Base-by-base conservation (phyloP, 805 yeast species). In the Yarrowia sp. region DNA sequence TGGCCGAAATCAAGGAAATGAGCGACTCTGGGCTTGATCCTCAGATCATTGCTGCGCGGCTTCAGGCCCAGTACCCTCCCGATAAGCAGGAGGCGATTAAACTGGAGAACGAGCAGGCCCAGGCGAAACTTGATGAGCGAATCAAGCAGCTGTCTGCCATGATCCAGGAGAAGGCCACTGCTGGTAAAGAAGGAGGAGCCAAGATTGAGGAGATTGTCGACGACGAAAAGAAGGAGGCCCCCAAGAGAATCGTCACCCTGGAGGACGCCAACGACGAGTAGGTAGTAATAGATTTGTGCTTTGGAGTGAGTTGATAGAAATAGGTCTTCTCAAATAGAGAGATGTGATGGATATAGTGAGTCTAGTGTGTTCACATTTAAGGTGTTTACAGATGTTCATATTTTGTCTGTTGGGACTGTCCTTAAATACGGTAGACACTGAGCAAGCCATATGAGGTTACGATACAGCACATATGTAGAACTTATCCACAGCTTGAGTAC, bases 1-100 rank as follows among this genome's bases (percentile, higher is more conserved):
- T 62, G 65, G 36, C 22, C 22, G 35, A 62, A 33, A 62, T 62
- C 33, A 47, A 53, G 51, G 65, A 66, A 41, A 68, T 66, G 66
- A 14, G 51, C 35, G 51, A 58, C n/a, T 32, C 51, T 14, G 64
- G 51, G 3, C 15, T 58, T 10, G 51, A 58, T 35, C 64, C 64
- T 18, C 51, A 43, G 42, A 44, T 44, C 51, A 43, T 58, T 33
- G 50, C 51, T 22, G 66, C 63, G 15, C 39, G 33, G 38, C 50
- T 64, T 11, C 44, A 51, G 44, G 63, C 66, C 31, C 47, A 64
- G 36, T 36, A 41, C 47, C 63, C 63, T 28, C 44, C 51, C 10
- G 64, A 39, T 10, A 31, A 42, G 39, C 47, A 55, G 43, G 66
- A 43, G 6, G 66, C 64, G 4, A 58, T 33, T 28, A 64, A 64